These are phyloP conservation scores for Epichloe baconii DNA, from an alignment of 2,329 filamentous ascomycete genomes.

Conservation along the genomic window DNA sequence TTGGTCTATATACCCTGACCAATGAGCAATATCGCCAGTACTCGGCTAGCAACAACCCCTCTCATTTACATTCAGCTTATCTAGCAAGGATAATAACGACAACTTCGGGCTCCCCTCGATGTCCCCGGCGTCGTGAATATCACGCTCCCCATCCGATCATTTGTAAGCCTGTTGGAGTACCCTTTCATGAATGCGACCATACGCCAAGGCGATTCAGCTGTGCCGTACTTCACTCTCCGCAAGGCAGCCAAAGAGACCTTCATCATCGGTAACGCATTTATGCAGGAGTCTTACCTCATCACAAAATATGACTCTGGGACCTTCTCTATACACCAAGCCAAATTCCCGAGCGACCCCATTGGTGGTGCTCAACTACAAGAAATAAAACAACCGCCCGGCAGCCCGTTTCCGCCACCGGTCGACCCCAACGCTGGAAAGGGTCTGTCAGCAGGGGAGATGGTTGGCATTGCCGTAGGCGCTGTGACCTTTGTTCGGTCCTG, in stretches of 20 bases:
- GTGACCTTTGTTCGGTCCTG: conserved; percentile 18
- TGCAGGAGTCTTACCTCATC: conserved; percentile 54
- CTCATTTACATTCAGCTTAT: conserved; percentile 44
- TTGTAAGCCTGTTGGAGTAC: conserved; percentile 36
- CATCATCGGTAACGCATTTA: conserved; percentile 53
- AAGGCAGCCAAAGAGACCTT: conserved; percentile 38
- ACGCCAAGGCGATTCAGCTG: conserved; percentile 28
- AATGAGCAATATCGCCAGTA: conserved; percentile 40
- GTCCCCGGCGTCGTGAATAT: conserved; percentile 42
- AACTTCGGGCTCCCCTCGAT: conserved; percentile 34
- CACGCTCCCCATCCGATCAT: conserved; percentile 37
- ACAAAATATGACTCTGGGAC: conserved; percentile 39
- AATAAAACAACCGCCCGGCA: conserved; percentile 30
- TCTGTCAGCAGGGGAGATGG: conserved; percentile 28
- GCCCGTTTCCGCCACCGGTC: conserved; percentile 31
- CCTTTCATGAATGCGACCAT: conserved; percentile 33
- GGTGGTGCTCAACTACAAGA: conserved; percentile 27
- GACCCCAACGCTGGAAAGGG: conserved; percentile 9
- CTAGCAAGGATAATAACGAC: conserved; percentile 40
- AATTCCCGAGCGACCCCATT: conserved; percentile 31
- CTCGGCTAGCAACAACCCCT: conserved; percentile 27
- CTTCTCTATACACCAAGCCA: conserved; percentile 44
- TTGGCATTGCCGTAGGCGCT: conserved; percentile 33
- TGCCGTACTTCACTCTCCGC: conserved; percentile 55
- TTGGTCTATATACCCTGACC: conserved; percentile 51